Percentiles rank a stretch among this genome's conserved stretches.
These are phyloP conservation scores for Hypoxylon cercidicola DNA, from an alignment of 495 filamentous ascomycete genomes.

Conservation along the genomic window DNA sequence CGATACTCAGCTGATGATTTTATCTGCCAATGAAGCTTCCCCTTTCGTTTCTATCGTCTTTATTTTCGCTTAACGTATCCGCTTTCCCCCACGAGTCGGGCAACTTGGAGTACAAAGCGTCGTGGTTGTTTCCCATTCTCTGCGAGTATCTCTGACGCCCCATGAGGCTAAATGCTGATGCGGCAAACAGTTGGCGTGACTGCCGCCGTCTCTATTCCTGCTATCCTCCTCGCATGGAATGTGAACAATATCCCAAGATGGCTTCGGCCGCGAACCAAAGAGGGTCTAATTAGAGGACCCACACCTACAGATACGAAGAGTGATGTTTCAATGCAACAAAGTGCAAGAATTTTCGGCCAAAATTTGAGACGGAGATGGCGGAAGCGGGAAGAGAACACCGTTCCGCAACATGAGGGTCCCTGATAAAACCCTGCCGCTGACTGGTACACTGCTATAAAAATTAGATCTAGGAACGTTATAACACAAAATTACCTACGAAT, in stretches of 20 bases:
- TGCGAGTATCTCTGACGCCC: constrained; percentile 12
- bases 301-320: not conserved
- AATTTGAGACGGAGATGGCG: not conserved
- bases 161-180: not conserved
- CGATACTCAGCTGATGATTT: constrained; percentile 5
- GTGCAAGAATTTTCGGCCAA: not conserved
- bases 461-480: no score
- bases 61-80: constrained; percentile 28
- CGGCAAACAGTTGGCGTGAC: constrained; percentile 19
- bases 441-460: no score
- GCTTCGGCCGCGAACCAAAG: constrained; percentile 3
- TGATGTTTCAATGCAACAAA: not conserved
- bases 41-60: constrained; percentile 33
- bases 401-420: not conserved
- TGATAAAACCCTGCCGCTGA: no score
- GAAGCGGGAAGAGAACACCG: not conserved
- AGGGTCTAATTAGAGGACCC: not conserved
- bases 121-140: constrained; percentile 31
- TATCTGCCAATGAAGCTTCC: constrained; percentile 25
- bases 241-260: constrained; percentile 14
- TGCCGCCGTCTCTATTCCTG: constrained; percentile 18
- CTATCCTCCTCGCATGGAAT: constrained; percentile 26
- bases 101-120: constrained; percentile 19
- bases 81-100: constrained; percentile 27
- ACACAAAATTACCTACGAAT: no score